Percentiles rank a stretch among this genome's conserved stretches.
Evolutionary conservation across 257 asterid species (phyloP).

Genomic region (Agastache rugosa): DNA sequence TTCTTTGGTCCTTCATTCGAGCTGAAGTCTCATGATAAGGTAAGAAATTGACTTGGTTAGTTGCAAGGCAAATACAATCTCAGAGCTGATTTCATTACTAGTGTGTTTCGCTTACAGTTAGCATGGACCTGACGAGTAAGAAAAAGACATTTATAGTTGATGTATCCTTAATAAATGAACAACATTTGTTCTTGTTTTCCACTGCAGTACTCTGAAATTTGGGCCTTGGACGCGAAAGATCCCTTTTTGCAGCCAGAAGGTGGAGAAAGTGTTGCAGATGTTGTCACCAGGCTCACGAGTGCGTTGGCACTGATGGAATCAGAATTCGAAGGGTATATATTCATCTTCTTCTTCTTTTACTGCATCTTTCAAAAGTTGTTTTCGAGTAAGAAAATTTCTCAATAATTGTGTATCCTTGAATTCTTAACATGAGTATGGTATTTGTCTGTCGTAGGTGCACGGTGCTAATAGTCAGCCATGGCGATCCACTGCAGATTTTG

Average conservation of each 20-base stretch:
- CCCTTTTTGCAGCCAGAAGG: constrained; percentile 92
- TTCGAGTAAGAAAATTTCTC: neutral
- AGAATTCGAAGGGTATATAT: constrained; percentile 65
- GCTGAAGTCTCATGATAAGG: constrained; percentile 87
- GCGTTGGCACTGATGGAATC: constrained; percentile 72
- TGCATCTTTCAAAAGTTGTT: neutral
- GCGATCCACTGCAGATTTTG: constrained; percentile 95
- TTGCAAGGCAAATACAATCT: constrained; percentile 26
- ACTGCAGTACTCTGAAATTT: constrained; percentile 79
- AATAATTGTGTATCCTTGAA: neutral
- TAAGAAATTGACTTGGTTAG: constrained; percentile 45
- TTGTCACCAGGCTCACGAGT: constrained; percentile 72
- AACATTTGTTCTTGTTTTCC: constrained; percentile 24
- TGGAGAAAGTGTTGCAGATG: constrained; percentile 98
- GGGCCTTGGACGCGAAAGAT: constrained; percentile 90
- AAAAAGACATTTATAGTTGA: neutral
- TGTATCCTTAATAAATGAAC: constrained; percentile 29
- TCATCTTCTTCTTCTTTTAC: constrained; percentile 1
- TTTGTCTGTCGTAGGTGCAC: constrained; percentile 58
- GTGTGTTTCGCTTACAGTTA: constrained; percentile 25
- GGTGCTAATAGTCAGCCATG: constrained; percentile 87
- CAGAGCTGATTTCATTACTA: constrained; percentile 13
- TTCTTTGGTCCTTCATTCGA: constrained; percentile 82
- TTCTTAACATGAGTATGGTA: constrained; percentile 23
- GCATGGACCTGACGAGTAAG: constrained; percentile 15